A percentile compares a stretch with the other conserved stretches of the same genome.
These are phyloP conservation scores for Suillus subaureus DNA, from an alignment of 768 basidiomycete genomes.

Conservation along the genomic window DNA sequence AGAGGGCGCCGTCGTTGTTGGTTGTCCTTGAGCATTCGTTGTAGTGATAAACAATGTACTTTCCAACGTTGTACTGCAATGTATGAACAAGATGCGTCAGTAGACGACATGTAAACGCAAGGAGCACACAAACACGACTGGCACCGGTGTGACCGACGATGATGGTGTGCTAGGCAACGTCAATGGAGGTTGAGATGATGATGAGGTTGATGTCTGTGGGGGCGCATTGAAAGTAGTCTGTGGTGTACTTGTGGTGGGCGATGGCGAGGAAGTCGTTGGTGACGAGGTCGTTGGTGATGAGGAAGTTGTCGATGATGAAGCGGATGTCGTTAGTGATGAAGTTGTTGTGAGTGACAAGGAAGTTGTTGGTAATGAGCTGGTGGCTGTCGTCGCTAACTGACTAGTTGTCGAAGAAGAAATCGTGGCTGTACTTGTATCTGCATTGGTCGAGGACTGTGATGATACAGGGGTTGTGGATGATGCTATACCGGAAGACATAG, in stretches of 20 bases:
- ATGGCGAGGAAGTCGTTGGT: slow-evolving; percentile 17
- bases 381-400: slow-evolving; percentile 16
- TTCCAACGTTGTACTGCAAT: slow-evolving; percentile 52
- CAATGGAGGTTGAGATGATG: slow-evolving; percentile 6
- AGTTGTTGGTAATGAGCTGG: slow-evolving; percentile 8
- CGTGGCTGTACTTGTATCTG: slow-evolving; percentile 14
- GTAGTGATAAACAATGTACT: slow-evolving; percentile 56
- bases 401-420: slow-evolving; percentile 25
- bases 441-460: slow-evolving; percentile 22
- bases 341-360: slow-evolving; percentile 5
- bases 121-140: slow-evolving; percentile 22
- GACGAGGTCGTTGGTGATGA: slow-evolving; percentile 15
- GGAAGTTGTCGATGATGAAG: slow-evolving; percentile 12
- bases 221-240: slow-evolving; percentile 6
- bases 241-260: slow-evolving; percentile 13
- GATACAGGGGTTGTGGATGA: slow-evolving; percentile 20
- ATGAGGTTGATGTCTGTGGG: slow-evolving; percentile 10
- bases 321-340: slow-evolving; percentile 12
- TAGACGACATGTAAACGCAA: slow-evolving; percentile 15
- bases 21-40: slow-evolving; percentile 57
- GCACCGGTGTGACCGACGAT: slow-evolving; percentile 12
- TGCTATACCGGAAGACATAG: slow-evolving; percentile 5
- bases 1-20: slow-evolving; percentile 53
- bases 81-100: slow-evolving; percentile 12
- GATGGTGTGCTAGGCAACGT: slow-evolving; percentile 19